Conservation (phyloP, 352 stramenopile genomes). For the Phytophthora palmivora region DNA sequence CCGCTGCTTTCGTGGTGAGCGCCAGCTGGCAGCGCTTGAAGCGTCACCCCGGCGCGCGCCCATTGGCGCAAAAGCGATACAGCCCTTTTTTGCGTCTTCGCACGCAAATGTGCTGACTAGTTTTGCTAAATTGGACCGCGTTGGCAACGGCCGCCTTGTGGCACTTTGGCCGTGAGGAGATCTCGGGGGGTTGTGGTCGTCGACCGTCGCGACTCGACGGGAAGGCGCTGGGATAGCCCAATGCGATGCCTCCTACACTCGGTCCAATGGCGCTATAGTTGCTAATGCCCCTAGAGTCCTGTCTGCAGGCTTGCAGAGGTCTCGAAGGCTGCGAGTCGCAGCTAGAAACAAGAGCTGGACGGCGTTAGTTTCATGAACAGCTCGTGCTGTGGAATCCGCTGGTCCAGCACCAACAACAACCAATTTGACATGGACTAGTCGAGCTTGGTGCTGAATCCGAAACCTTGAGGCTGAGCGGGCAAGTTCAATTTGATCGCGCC, state of each 20-base stretch:
- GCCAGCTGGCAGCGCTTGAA: slow-evolving; percentile 25
- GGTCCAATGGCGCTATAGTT: slow-evolving; percentile 9
- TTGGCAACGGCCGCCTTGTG: too few relatives aligned
- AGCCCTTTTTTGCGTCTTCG: slow-evolving; percentile 21
- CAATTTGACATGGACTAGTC: neutral
- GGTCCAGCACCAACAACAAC: too few relatives aligned
- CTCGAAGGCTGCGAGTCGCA: neutral
- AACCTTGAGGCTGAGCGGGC: slow-evolving; percentile 1
- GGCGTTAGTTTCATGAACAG: neutral
- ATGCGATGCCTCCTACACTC: too few relatives aligned
- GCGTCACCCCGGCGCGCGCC: slow-evolving; percentile 5
- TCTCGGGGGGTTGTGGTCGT: slow-evolving; percentile 5
- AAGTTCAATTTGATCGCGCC: neutral
- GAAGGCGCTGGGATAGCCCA: slow-evolving; percentile 22
- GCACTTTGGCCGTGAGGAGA: neutral
- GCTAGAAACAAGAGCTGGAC: slow-evolving; percentile 1
- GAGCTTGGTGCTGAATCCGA: neutral
- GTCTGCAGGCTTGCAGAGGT: slow-evolving; percentile 15
- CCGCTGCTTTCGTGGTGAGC: slow-evolving; percentile 28
- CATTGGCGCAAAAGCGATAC: slow-evolving; percentile 16
- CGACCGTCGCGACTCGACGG: slow-evolving; percentile 27
- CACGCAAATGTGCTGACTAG: slow-evolving; percentile 11
- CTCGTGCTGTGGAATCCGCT: slow-evolving; percentile 1
- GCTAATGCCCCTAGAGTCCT: slow-evolving; percentile 20
- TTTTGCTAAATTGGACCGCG: slow-evolving; percentile 20